A percentile compares a stretch with the other conserved stretches of the same genome.
These are phyloP conservation scores for Aspergillus fumigatus DNA, from an alignment of 2,329 filamentous ascomycete species.

Conservation along the genomic window DNA sequence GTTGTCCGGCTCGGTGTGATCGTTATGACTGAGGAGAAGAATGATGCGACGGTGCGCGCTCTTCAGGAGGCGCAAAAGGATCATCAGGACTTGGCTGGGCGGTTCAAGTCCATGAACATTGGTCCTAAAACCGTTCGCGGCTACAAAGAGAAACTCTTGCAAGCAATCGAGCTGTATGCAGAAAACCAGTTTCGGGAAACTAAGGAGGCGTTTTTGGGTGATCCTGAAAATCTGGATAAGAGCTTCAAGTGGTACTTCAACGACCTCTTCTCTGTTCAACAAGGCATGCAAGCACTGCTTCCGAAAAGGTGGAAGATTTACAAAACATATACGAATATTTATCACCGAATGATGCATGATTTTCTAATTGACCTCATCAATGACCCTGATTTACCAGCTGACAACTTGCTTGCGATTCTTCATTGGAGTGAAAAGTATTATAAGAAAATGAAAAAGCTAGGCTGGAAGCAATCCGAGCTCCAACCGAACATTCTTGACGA, in stretches of 20 bases:
- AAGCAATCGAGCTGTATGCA: conserved; percentile 69
- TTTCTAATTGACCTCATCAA: conserved; percentile 80
- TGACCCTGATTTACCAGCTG: conserved; percentile 76
- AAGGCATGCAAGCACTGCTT: conserved; percentile 87
- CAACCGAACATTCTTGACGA: conserved; percentile 84
- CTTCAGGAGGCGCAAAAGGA: conserved; percentile 92
- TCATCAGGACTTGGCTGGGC: conserved; percentile 86
- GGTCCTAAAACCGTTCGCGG: conserved; percentile 87
- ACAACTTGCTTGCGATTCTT: conserved; percentile 85
- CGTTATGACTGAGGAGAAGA: conserved; percentile 94
- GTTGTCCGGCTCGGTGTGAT: conserved; percentile 89
- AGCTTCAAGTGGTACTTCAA: conserved; percentile 96
- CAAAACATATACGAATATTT: conserved; percentile 82
- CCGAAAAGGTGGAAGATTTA: conserved; percentile 97
- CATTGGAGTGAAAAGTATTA: conserved; percentile 97
- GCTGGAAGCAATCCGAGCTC: conserved; percentile 71
- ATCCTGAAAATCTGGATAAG: conserved; percentile 80
- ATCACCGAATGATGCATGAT: conserved; percentile 93
- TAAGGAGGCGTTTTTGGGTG: conserved; percentile 71
- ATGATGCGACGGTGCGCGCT: conserved; percentile 84
- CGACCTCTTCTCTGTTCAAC: conserved; percentile 88
- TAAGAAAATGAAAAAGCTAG: conserved; percentile 87
- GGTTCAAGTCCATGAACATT: conserved; percentile 92
- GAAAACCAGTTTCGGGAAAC: conserved; percentile 69
- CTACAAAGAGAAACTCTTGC: conserved; percentile 93